Evolutionary conservation across 2,329 filamentous ascomycete genomes (phyloP), one percentile per base, ranked within the genome.

Genomic region (Bipolaris zeicola): DNA sequence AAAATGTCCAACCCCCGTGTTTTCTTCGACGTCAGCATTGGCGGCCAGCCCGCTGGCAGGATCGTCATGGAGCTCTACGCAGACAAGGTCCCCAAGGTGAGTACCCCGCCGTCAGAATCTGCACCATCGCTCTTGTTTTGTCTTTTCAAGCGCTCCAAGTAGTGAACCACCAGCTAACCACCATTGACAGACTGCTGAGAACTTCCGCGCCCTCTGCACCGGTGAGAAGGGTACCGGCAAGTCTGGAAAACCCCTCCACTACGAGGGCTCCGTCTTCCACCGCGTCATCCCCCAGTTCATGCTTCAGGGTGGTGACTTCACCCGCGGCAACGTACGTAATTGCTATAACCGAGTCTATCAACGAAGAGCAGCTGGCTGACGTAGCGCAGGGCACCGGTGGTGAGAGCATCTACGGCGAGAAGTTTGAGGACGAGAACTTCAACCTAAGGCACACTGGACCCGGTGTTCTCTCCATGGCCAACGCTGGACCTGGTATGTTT

Each of bases 221-320:
- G 94, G 94, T 64, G 93, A 97, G 83, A 96, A 96, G 82, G 94
- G 94, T 58, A 69, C 84, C 36, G 91, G 92, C 67, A 91, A 91
- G 76, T 80, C 85, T 37, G 92, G 92, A 76, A 93, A 93, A 81
- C 89, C 89, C 48, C 85, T 99, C 59, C 90, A 91, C 82, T 99
- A 91, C 86, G 96, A 97, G 83, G 85, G 91, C 67, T 95, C 90
- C 63, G 83, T 81, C 67, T 98, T 98, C 83, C 94, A 98, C 83
- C 90, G 94, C 50, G 90, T 98, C 65, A 98, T 98, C 82, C 96
- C 96, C 83, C 87, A 91, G 72, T 98, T 98, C 80, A 98, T 98
- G 94, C 94, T 96, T 72, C 90, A 96, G 82, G 94, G 94, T 75
- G 94, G 94, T 80, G 94, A 98, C 79, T 98, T 98, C 78, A 98